These are phyloP conservation scores for Adansonia madagascariensis DNA, from an alignment of 441 rosid genomes.

Conservation along the genomic window DNA sequence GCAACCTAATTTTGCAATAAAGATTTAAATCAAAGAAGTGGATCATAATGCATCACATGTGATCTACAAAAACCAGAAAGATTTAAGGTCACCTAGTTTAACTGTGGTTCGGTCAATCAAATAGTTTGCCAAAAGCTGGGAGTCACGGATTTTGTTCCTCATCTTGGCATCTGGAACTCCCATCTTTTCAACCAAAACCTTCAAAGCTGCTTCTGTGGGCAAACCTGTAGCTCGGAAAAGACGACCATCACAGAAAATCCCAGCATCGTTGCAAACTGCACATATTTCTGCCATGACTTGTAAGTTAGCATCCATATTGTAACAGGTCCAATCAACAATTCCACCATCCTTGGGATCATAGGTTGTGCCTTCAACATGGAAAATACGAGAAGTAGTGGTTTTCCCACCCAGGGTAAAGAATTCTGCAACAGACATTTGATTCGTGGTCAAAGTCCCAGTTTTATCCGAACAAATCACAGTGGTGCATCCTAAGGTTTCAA, in stretches of 20 bases:
- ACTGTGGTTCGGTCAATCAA: conserved; percentile 63
- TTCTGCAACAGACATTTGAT: conserved; percentile 86
- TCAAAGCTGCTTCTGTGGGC: conserved; percentile 96
- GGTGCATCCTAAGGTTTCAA: conserved; percentile 94
- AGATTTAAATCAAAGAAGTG: conserved; percentile 23
- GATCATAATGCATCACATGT: background rate
- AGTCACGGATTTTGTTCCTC: conserved; percentile 52
- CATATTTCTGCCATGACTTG: conserved; percentile 81
- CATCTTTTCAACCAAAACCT: conserved; percentile 93
- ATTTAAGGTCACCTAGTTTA: conserved; percentile 58
- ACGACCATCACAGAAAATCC: conserved; percentile 68
- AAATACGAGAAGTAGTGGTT: conserved; percentile 54
- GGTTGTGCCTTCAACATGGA: conserved; percentile 83
- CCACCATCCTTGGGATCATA: conserved; percentile 91
- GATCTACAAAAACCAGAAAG: background rate
- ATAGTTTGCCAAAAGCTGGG: conserved; percentile 56
- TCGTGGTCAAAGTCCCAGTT: conserved; percentile 89
- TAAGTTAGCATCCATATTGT: conserved; percentile 86
- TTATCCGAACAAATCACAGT: conserved; percentile 40
- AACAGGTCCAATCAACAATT: conserved; percentile 80
- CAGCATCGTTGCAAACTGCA: conserved; percentile 89
- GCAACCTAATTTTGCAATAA: conserved; percentile 47
- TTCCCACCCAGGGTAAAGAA: conserved; percentile 81
- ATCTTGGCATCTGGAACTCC: conserved; percentile 65
- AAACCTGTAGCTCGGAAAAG: conserved; percentile 81